phyloP scores from a whole-genome alignment of 78 protist species.

The Monocercomonoides exilis region DNA sequence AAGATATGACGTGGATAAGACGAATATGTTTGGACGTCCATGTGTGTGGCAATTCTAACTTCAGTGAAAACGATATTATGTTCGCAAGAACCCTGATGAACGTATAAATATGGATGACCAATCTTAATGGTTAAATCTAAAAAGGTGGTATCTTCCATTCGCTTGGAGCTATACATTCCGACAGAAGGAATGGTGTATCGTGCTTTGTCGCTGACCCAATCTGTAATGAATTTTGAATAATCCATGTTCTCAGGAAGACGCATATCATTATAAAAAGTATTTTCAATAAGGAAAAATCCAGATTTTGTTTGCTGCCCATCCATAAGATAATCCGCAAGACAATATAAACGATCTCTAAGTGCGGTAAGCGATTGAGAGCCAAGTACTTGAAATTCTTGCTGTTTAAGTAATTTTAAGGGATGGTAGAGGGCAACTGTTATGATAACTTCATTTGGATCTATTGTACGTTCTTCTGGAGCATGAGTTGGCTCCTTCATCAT shows the following conservation, averaged over 20 bases:
- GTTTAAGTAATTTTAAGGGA: not conserved
- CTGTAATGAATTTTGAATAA: not conserved
- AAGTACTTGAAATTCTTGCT: not conserved
- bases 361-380: not conserved
- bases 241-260: not conserved
- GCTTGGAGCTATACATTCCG: not conserved
- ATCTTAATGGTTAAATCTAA: not conserved
- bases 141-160: not conserved
- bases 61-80: not conserved
- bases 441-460: not conserved
- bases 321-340: not conserved
- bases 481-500: conserved; percentile 10
- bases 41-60: not conserved
- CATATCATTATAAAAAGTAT: not conserved
- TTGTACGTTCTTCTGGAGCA: not conserved
- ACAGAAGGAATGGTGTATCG: not conserved
- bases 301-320: not conserved
- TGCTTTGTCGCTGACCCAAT: not conserved
- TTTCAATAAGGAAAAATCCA: not conserved
- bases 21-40: not conserved
- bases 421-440: conserved; percentile 9
- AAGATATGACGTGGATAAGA: conserved; percentile 10
- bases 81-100: conserved; percentile 7
- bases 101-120: not conserved
- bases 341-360: conserved; percentile 4